Evolutionary conservation across 2,329 filamentous ascomycete species (phyloP).

Genomic region (Fusarium torulosum): DNA sequence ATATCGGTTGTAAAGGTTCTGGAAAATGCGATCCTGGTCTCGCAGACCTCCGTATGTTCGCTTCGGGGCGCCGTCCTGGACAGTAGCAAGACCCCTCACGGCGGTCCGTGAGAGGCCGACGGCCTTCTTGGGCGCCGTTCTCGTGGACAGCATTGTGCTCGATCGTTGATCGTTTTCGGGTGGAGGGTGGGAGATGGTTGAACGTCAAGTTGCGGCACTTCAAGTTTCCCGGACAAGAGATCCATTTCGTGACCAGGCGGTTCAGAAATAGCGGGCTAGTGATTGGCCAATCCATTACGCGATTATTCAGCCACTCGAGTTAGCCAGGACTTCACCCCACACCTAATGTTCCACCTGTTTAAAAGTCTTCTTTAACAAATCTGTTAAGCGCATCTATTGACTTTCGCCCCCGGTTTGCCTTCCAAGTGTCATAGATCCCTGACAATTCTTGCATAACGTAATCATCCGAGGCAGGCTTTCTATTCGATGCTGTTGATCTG

Average conservation of each 20-base stretch:
- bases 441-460: slow-evolving; percentile 30
- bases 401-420: slow-evolving; percentile 28
- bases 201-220: slow-evolving; percentile 54
- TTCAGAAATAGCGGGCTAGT: slow-evolving; percentile 54
- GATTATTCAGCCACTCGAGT: slow-evolving; percentile 49
- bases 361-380: slow-evolving; percentile 39
- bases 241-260: slow-evolving; percentile 47
- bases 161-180: slow-evolving; percentile 52
- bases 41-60: slow-evolving; percentile 86
- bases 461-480: slow-evolving; percentile 21
- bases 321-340: slow-evolving; percentile 48
- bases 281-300: slow-evolving; percentile 57
- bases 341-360: rapidly evolving
- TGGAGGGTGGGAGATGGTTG: slow-evolving; percentile 50
- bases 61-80: slow-evolving; percentile 78
- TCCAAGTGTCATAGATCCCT: slow-evolving; percentile 47
- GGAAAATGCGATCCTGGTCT: slow-evolving; percentile 99
- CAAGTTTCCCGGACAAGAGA: slow-evolving; percentile 52
- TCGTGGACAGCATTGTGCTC: slow-evolving; percentile 60
- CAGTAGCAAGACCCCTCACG: slow-evolving; percentile 81
- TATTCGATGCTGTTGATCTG: slow-evolving; percentile 28
- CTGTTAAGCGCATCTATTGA: slow-evolving; percentile 31
- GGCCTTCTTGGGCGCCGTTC: slow-evolving; percentile 57
- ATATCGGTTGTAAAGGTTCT: slow-evolving; percentile 96
- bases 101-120: slow-evolving; percentile 58